Evolutionary conservation across 768 basidiomycete species (phyloP), one percentile per base, ranked within the genome.

Genomic region (Pleurotus eryngii): DNA sequence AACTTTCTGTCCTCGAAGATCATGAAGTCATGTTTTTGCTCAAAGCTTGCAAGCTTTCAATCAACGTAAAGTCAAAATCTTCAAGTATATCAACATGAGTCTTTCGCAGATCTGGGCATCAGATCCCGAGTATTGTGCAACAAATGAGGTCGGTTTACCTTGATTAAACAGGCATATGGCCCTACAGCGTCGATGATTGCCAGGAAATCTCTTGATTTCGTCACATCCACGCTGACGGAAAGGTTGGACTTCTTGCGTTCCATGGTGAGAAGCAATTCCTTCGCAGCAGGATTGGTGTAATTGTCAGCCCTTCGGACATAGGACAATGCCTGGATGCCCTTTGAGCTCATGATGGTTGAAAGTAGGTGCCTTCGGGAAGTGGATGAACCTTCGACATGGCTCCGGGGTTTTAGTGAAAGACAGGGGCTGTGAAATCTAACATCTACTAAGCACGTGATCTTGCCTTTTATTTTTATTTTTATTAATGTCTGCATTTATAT

Each of bases 1-100:
- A 99, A 99, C 72, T 99, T 99, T 62, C 97, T 81, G 76, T 99
- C 97, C 75, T 98, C 97, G 64, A 98, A 99, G 64, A 98, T 95
- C 53, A 96, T 71, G 74, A 98, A 99, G 66, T 97, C 92, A 61
- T 97, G 85, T 68, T 90, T 87, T 46, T 66, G 66, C 88, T 86
- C 5, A 98, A 82, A 37, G 78, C 76, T 59, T 84, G 80, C 42
- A 99, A 78, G 45, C 80, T 77, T 42, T 83, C 76, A 56, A 95
- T 83, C 46, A 98, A 72, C 5, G 79, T 80, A 8, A 75, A 70
- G 46, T 94, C 84, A 70, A 94, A 98, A 73, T 98, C 95, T 63
- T 94, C 89, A 57, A 99, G 79, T 63, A 99, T 90, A 71, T 99
- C 97, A 62, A 98, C 82, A 67, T 99, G 97, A 0, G 97, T 98